A percentile compares a stretch with the other conserved stretches of the same genome.
phyloP scores from a whole-genome alignment of 2,329 filamentous ascomycete species.

The Didymella keratinophila region DNA sequence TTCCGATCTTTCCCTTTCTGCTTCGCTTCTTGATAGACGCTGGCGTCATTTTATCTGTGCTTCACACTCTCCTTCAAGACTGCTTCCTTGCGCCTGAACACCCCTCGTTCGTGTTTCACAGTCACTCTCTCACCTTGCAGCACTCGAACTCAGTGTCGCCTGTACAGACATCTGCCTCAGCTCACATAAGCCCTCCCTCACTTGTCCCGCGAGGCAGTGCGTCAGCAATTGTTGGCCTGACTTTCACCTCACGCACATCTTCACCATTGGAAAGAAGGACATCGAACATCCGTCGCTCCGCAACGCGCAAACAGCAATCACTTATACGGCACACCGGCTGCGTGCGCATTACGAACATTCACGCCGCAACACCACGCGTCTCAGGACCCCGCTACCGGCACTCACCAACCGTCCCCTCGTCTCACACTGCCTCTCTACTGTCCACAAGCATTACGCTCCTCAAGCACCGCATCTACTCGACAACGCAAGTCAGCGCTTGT shows the following conservation, averaged over 20 bases:
- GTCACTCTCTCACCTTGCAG: slow-evolving; percentile 39
- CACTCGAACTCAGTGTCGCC: slow-evolving; percentile 24
- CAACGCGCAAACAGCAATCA: slow-evolving; percentile 21
- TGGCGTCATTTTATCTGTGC: slow-evolving; percentile 23
- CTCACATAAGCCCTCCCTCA: slow-evolving; percentile 22
- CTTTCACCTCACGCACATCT: slow-evolving; percentile 8
- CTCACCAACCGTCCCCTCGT: slow-evolving; percentile 30
- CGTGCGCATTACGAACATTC: slow-evolving; percentile 28
- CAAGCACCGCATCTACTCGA: slow-evolving; percentile 18
- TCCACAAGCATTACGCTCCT: slow-evolving; percentile 18
- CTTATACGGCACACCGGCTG: slow-evolving; percentile 18
- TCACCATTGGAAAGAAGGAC: slow-evolving; percentile 1
- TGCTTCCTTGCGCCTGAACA: slow-evolving; percentile 39
- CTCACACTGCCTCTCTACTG: slow-evolving; percentile 30
- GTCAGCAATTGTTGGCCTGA: slow-evolving; percentile 9
- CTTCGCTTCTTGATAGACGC: slow-evolving; percentile 14
- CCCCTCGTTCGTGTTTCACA: slow-evolving; percentile 29
- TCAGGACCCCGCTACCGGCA: slow-evolving; percentile 32
- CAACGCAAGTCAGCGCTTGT: slow-evolving; percentile 13
- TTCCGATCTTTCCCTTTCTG: slow-evolving; percentile 11
- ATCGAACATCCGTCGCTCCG: not conserved
- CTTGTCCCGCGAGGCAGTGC: not conserved
- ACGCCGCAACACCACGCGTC: slow-evolving; percentile 35
- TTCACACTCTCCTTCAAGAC: slow-evolving; percentile 23
- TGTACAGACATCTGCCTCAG: slow-evolving; percentile 25